Percentiles rank a stretch among this genome's conserved stretches.
Evolutionary conservation across 108 stramenopile genomes (phyloP).

Genomic region (Stephanodiscus triporus): DNA sequence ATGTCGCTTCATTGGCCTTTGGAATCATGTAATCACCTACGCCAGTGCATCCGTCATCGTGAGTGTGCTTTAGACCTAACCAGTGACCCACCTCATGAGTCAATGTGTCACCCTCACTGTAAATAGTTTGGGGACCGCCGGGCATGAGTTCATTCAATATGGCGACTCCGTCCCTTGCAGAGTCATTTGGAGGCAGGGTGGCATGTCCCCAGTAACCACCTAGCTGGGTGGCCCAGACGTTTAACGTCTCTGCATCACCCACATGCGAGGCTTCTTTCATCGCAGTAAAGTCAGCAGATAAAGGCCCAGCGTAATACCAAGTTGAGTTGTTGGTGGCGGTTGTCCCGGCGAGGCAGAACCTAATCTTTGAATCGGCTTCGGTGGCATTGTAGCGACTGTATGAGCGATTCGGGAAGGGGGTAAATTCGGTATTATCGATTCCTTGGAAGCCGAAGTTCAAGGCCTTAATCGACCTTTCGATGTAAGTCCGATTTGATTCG

Average conservation of each 20-base stretch:
- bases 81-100: constrained; percentile 43
- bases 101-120: constrained; percentile 28
- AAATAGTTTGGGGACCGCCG: neutral
- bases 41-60: neutral
- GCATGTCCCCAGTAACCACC: constrained; percentile 12
- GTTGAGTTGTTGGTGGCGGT: neutral
- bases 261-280: neutral
- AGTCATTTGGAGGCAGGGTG: neutral
- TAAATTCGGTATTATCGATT: neutral
- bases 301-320: neutral
- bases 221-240: constrained; percentile 14
- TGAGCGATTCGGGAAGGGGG: neutral
- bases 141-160: constrained; percentile 5
- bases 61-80: constrained; percentile 26
- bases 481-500: neutral
- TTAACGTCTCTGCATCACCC: constrained; percentile 23
- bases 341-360: neutral
- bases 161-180: constrained; percentile 21
- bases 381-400: neutral
- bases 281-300: neutral
- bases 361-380: neutral
- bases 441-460: constrained; percentile 24
- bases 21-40: constrained; percentile 15
- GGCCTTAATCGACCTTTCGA: constrained; percentile 11
- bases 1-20: neutral